Base-by-base conservation (phyloP, 1,284 basidiomycete species). In the Stygiomarasmius scandens region DNA sequence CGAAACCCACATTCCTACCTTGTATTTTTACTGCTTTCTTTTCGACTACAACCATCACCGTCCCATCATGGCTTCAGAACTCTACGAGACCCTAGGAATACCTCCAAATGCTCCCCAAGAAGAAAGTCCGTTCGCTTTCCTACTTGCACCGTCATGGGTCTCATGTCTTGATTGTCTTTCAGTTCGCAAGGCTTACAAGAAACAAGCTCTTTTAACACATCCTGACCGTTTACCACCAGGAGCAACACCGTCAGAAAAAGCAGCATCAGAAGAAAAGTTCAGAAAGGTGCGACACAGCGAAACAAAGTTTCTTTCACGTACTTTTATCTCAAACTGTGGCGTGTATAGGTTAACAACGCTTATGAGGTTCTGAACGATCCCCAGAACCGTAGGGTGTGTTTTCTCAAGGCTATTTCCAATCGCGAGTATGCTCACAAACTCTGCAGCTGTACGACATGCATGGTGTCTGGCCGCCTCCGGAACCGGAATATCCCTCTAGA, bases 401-500 rank as follows among this genome's bases (percentile, higher is more conserved):
- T 32, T 32, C 29, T 32, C 29, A 6, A 32, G 5, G 12, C n/a
- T n/a, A n/a, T n/a, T n/a, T n/a, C n/a, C n/a, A n/a, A n/a, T n/a
- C n/a, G n/a, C n/a, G n/a, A n/a, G n/a, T n/a, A n/a, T n/a, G n/a
- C n/a, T n/a, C n/a, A n/a, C n/a, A n/a, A n/a, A n/a, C n/a, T 16
- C n/a, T 62, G 16, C 54, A 89, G 81, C 59, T 79, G n/a, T 92
- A 92, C 69, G 90, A 92, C 66, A 68, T 70, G 22, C 73, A 86
- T 62, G 88, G 90, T 43, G 77, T 84, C 49, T 92, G 86, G 85
- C 90, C 90, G 12, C 86, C 87, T 14, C 86, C 87, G 2, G 67
- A 75, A 50, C 67, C 69, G 27, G 64, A 66, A 46, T 41, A 24
- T 80, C 11, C 78, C 80, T 25, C 78, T 77, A 24, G 67, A 70